Evolutionary conservation across 345 rosid species (phyloP).

Genomic region (Gossypium thurberi): DNA sequence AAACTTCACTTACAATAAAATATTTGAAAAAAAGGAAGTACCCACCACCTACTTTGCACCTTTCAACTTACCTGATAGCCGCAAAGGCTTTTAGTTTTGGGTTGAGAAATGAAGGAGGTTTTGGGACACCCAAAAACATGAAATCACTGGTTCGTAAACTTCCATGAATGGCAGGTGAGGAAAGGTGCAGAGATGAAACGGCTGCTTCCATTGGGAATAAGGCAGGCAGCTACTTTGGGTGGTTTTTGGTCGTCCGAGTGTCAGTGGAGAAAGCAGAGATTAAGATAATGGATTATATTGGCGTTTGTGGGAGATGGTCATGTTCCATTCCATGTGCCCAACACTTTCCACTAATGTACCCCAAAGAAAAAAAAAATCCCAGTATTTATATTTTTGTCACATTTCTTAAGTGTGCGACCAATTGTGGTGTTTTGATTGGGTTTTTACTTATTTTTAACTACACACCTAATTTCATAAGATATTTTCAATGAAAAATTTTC

Average conservation of each 20-base stretch:
- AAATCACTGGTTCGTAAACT: not conserved
- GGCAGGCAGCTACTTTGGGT: not conserved
- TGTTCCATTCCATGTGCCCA: not conserved
- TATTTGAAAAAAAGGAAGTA: not conserved
- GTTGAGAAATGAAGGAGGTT: slow-evolving; percentile 3
- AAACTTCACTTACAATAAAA: not conserved
- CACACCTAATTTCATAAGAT: too few species aligned
- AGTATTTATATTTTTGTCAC: too few species aligned
- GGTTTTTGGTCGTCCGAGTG: not conserved
- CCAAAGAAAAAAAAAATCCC: too few species aligned
- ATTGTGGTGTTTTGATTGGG: too few species aligned
- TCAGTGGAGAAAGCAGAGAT: too few species aligned
- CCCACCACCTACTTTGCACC: not conserved
- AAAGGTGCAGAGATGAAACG: not conserved
- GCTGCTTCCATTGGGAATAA: not conserved
- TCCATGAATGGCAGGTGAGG: not conserved
- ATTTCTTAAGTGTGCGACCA: too few species aligned
- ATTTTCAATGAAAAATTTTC: too few species aligned
- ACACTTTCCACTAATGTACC: not conserved
- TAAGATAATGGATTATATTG: not conserved
- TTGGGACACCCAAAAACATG: not conserved
- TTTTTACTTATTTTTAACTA: too few species aligned
- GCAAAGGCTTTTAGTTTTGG: not conserved
- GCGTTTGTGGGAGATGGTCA: not conserved
- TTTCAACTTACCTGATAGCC: not conserved